A percentile compares a stretch with the other conserved stretches of the same genome.
Evolutionary conservation across 2,329 filamentous ascomycete species (phyloP).

Genomic region (Rugonectria rugulosa): DNA sequence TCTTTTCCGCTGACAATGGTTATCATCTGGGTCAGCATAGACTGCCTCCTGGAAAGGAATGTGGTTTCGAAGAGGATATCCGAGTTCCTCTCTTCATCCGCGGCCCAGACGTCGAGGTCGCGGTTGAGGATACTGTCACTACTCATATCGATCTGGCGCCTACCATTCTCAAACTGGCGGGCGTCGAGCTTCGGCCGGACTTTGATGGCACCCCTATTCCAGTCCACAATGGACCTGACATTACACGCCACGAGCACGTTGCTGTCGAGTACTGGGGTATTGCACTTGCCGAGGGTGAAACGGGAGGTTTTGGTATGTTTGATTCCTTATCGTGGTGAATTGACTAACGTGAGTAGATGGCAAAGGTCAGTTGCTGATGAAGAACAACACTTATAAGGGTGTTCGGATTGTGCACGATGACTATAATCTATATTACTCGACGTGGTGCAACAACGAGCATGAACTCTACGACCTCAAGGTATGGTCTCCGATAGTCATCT

Average conservation of each 20-base stretch:
- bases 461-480: slow-evolving; percentile 70
- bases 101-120: slow-evolving; percentile 58
- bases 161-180: slow-evolving; percentile 59
- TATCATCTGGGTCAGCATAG: slow-evolving; percentile 68
- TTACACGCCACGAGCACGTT: slow-evolving; percentile 59
- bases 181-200: slow-evolving; percentile 52
- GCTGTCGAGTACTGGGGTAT: slow-evolving; percentile 66
- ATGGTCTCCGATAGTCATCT: background rate
- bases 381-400: slow-evolving; percentile 68
- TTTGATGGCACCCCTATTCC: slow-evolving; percentile 66
- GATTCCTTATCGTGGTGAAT: background rate
- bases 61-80: slow-evolving; percentile 66
- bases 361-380: slow-evolving; percentile 20
- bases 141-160: slow-evolving; percentile 71
- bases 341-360: slow-evolving; percentile 29
- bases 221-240: slow-evolving; percentile 38
- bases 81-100: slow-evolving; percentile 64
- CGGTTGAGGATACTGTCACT: slow-evolving; percentile 55
- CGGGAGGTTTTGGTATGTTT: slow-evolving; percentile 36
- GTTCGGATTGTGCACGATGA: slow-evolving; percentile 59
- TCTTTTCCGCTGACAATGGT: slow-evolving; percentile 68
- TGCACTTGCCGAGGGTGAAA: slow-evolving; percentile 48
- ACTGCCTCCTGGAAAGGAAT: slow-evolving; percentile 64
- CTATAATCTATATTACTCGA: slow-evolving; percentile 71
- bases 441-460: slow-evolving; percentile 74